Evolutionary conservation across 2,329 filamentous ascomycete species (phyloP).

Genomic region (Colletotrichum sp.): DNA sequence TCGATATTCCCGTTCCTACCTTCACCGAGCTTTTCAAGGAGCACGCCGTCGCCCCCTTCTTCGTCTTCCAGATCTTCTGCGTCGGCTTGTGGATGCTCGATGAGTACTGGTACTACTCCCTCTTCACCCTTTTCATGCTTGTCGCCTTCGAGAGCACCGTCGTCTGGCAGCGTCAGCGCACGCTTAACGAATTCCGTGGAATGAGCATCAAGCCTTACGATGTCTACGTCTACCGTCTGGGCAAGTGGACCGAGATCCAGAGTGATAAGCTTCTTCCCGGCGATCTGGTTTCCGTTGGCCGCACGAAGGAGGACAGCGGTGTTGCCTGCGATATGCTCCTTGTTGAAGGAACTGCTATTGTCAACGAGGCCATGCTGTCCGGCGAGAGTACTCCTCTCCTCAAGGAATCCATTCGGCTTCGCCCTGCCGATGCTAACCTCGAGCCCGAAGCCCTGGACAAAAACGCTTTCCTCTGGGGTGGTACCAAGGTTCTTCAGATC

Average conservation of each 20-base stretch:
- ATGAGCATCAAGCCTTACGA: slow-evolving; percentile 99
- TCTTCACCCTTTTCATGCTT: slow-evolving; percentile 98
- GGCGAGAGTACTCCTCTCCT: slow-evolving; percentile 96
- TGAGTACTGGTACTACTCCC: slow-evolving; percentile 99
- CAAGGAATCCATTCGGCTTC: slow-evolving; percentile 93
- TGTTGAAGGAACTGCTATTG: slow-evolving; percentile 93
- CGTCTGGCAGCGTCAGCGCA: slow-evolving; percentile 97
- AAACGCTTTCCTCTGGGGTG: slow-evolving; percentile 94
- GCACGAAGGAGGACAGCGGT: slow-evolving; percentile 95
- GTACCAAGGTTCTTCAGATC: slow-evolving; percentile 95
- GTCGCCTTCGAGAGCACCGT: slow-evolving; percentile 98
- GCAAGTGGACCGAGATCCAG: slow-evolving; percentile 85
- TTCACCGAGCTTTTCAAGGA: slow-evolving; percentile 97
- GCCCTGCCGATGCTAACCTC: slow-evolving; percentile 78
- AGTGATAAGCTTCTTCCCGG: slow-evolving; percentile 94
- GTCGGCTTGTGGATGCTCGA: slow-evolving; percentile 98
- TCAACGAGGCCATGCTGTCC: slow-evolving; percentile 99
- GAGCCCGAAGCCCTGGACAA: slow-evolving; percentile 95
- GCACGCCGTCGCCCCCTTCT: slow-evolving; percentile 97
- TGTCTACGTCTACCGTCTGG: slow-evolving; percentile 86
- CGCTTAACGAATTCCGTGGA: slow-evolving; percentile 92
- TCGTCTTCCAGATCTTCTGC: slow-evolving; percentile 99
- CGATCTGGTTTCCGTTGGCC: slow-evolving; percentile 88
- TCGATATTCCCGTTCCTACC: slow-evolving; percentile 96
- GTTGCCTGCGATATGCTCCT: slow-evolving; percentile 97